Percentiles rank a stretch among this genome's conserved stretches.
phyloP scores from a whole-genome alignment of 2,329 filamentous ascomycete genomes.

The Fusarium drepaniforme region DNA sequence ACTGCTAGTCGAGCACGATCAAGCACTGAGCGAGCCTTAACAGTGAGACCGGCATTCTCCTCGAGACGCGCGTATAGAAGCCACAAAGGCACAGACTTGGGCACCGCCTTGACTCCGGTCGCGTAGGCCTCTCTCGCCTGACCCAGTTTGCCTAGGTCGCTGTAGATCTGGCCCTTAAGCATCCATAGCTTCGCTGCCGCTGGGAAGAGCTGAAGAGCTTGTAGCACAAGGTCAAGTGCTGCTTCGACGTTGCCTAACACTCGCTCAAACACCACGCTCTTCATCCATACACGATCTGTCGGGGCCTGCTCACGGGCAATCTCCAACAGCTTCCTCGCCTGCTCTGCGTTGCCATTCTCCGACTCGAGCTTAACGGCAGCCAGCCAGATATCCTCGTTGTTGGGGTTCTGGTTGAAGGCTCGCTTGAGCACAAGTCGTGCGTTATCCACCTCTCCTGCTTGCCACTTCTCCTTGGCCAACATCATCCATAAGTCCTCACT shows the following conservation, averaged over 20 bases:
- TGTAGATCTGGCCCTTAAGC: constrained; percentile 99
- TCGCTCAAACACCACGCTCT: constrained; percentile 92
- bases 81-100: constrained; percentile 88
- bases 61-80: constrained; percentile 90
- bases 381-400: constrained; percentile 98
- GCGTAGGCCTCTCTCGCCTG: constrained; percentile 92
- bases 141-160: constrained; percentile 80
- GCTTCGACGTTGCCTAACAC: constrained; percentile 83
- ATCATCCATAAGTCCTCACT: constrained; percentile 96
- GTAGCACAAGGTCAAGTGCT: constrained; percentile 87
- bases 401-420: constrained; percentile 94
- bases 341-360: constrained; percentile 84
- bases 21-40: constrained; percentile 94
- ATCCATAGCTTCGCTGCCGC: constrained; percentile 92
- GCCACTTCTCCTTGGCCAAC: constrained; percentile 94
- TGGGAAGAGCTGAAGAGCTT: constrained; percentile 89
- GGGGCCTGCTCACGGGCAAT: constrained; percentile 89
- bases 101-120: constrained; percentile 87
- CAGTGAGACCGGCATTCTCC: constrained; percentile 83
- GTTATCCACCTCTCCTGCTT: constrained; percentile 87
- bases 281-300: constrained; percentile 97
- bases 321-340: constrained; percentile 84
- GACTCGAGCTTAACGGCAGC: constrained; percentile 96
- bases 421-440: constrained; percentile 87
- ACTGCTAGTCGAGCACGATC: constrained; percentile 91